These are phyloP conservation scores for Penicillium waksmanii DNA, from an alignment of 495 filamentous ascomycete species.

Conservation along the genomic window DNA sequence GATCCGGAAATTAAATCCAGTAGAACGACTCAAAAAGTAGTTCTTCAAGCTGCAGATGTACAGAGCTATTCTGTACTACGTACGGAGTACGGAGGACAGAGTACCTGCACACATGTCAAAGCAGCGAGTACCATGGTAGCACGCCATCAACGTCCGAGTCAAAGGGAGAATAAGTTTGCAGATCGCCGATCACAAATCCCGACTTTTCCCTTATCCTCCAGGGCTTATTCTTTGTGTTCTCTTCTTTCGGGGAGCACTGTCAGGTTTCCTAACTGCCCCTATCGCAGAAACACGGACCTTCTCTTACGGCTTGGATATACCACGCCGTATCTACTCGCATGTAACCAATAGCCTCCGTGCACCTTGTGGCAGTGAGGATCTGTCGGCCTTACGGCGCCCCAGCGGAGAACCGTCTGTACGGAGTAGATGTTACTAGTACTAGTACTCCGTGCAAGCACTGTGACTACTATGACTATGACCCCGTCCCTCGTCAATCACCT, in stretches of 20 bases:
- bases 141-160: conserved; percentile 1
- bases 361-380: too few relatives aligned
- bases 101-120: not conserved
- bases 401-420: too few relatives aligned
- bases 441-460: not conserved
- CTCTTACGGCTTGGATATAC: too few relatives aligned
- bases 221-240: not conserved
- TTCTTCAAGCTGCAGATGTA: not conserved
- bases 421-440: not conserved
- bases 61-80: not conserved
- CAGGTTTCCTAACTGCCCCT: not conserved
- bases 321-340: too few relatives aligned
- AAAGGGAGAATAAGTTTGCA: conserved; percentile 5
- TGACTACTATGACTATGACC: not conserved
- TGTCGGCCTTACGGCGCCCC: too few relatives aligned
- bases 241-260: not conserved
- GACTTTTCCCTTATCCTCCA: not conserved
- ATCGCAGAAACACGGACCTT: not conserved
- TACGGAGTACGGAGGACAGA: not conserved
- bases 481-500: not conserved
- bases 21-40: conserved; percentile 1
- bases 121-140: not conserved
- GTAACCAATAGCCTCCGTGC: too few relatives aligned
- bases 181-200: conserved; percentile 10
- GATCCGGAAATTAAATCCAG: conserved; percentile 9